These are phyloP conservation scores for Clarireedia monteithiana DNA, from an alignment of 2,329 filamentous ascomycete genomes.

Conservation along the genomic window DNA sequence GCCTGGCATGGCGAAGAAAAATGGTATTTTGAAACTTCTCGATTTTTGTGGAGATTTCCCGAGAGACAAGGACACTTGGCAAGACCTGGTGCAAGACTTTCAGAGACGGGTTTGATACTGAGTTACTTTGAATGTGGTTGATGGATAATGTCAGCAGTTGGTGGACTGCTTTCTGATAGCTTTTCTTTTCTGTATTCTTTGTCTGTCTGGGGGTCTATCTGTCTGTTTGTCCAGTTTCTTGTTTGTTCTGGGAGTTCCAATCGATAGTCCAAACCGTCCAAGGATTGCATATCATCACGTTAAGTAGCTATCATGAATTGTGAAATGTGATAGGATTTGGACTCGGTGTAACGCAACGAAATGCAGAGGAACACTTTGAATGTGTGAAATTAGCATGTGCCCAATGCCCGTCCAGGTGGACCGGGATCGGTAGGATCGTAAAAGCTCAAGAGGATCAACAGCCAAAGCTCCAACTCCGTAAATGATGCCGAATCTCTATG, in stretches of 20 bases:
- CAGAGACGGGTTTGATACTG: too few relatives aligned
- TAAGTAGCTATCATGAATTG: too few relatives aligned
- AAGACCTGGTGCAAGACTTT: not conserved
- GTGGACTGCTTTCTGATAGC: not conserved
- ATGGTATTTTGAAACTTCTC: not conserved
- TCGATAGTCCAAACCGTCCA: too few relatives aligned
- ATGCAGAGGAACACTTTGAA: too few relatives aligned
- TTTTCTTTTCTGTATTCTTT: too few relatives aligned
- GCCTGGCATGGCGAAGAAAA: not conserved
- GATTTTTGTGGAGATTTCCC: not conserved
- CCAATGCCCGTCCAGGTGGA: too few relatives aligned
- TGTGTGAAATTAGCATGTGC: too few relatives aligned
- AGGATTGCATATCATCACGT: too few relatives aligned
- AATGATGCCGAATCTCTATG: not conserved
- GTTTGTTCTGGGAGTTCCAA: not conserved
- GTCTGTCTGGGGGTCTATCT: too few relatives aligned
- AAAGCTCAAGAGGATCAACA: not conserved
- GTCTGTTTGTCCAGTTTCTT: not conserved
- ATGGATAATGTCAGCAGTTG: not conserved
- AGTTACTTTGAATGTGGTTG: too few relatives aligned
- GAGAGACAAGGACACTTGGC: slow-evolving; percentile 1
- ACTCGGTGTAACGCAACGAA: too few relatives aligned
- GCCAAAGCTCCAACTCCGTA: not conserved
- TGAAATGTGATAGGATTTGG: too few relatives aligned
- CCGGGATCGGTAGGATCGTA: not conserved